Conservation (phyloP, 225 moss, liverwort and hornwort species). For the Sphagnum contortum region DNA sequence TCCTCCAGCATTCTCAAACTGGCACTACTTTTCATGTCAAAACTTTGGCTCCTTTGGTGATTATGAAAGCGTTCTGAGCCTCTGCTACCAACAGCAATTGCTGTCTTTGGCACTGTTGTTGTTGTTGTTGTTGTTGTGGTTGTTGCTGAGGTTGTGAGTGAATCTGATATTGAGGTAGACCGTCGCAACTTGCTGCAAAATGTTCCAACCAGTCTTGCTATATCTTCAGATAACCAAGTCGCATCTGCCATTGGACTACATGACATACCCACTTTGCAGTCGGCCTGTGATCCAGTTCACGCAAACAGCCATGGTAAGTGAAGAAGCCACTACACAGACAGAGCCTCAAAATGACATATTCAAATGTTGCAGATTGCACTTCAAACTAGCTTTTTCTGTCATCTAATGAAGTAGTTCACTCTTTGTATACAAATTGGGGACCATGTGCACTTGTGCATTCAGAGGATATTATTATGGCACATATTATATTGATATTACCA, state of each 20-base stretch:
- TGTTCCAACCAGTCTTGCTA: constrained; percentile 38
- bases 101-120: constrained; percentile 15
- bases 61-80: constrained; percentile 17
- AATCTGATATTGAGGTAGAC: constrained; percentile 16
- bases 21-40: constrained; percentile 36
- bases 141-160: constrained; percentile 10
- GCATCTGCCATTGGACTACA: constrained; percentile 46
- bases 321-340: too few species aligned
- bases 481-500: too few species aligned
- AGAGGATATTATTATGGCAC: too few species aligned
- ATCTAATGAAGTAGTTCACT: too few species aligned
- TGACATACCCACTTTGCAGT: constrained; percentile 34
- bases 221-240: constrained; percentile 43
- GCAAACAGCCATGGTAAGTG: background rate
- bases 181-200: constrained; percentile 49
- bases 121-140: too few species aligned
- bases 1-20: constrained; percentile 47
- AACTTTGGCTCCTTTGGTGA: constrained; percentile 35
- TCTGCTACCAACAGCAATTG: constrained; percentile 12
- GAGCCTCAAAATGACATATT: too few species aligned
- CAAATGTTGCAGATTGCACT: too few species aligned
- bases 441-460: too few species aligned
- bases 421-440: too few species aligned
- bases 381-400: too few species aligned
- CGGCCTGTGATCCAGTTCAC: constrained; percentile 24